Base-by-base conservation (phyloP, 2,329 filamentous ascomycete genomes). In the Aspergillus cejpii region DNA sequence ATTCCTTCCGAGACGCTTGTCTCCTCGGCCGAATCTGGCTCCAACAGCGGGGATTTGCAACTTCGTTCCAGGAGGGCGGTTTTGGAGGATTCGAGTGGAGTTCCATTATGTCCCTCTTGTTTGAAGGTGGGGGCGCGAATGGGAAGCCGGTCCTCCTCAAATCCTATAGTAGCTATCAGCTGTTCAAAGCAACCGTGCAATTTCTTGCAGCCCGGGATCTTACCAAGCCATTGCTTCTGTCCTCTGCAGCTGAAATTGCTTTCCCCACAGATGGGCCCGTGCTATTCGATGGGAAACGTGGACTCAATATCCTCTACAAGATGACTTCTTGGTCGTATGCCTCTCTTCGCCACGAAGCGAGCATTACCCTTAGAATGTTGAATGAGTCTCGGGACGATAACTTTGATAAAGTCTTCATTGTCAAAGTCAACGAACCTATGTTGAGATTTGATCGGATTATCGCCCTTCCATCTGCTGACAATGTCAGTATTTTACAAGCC, bases 81-180 rank as follows among this genome's bases (percentile, higher is more conserved):
- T 96, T 98, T 63, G 92, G 92, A 2, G 81, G 87, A 54, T 94
- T 95, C 53, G 92, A 98, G 63, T 97, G 88, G 87, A 78, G 85
- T 0, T 71, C 80, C n/a, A 71, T 92, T 39, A 78, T 90, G 61
- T 87, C 90, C 24, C 73, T 95, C 11, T 72, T 97, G 2, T 74
- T 97, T 33, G 82, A 88, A 63, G 80, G 79, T n/a, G 87, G 87
- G 20, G 84, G 83, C 5, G 77, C 80, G 5, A 83, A 83, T 48
- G 85, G 85, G 1, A 78, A 81, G 51, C 77, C 84, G 1, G 70
- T 87, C 5, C 74, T 97, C 12, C 88, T 89, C 5, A 75, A 80
- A 4, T 87, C 87, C 6, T 85, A 95, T 57, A 95, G 85, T 70
- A 85, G 85, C 66, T 92, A 91, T 19, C 91, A 97, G 66, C 76